Evolutionary conservation across 371 early-diverging fungal genomes (phyloP), one percentile per base, ranked within the genome.

Genomic region (Mortierella sp.): DNA sequence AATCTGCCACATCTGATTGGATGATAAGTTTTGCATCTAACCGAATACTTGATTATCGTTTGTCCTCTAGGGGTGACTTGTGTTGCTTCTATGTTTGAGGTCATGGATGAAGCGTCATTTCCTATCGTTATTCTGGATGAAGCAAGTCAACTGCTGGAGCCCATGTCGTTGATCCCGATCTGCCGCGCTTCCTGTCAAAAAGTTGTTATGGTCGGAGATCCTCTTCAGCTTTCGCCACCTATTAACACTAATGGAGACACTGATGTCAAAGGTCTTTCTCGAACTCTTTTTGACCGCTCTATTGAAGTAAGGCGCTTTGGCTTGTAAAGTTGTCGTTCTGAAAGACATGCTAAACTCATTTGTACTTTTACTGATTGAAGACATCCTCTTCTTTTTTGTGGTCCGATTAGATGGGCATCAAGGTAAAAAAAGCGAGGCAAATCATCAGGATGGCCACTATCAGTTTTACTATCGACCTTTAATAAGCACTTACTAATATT

Each of bases 121-220:
- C 93, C 95, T 0, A 88, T 97, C 42, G 92, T 97, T 13, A 90
- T 99, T 16, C 89, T 98, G 6, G 99, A 99, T 83, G 99, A 98
- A 85, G 94, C 95, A 13, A 84, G 87, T 86, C 96, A 96, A 75
- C 91, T 98, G 72, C 94, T 96, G 73, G 99, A 99, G 80, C 97
- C 98, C 0, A 89, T 97, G 88, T 93, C 95, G 0, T 87, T 98
- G 80, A 92, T 98, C 0, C 98, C 98, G 0, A 74, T 98, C 50
- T 81, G 90, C 6, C 89, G 94, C 16, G 94, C 96, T 55, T 81
- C 90, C 11, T 91, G 92, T 31, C 88, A 90, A 58, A 89, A 92
- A 24, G 81, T 96, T 9, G 90, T 99, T 14, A 89, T 98, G 72
- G 95, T 98, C 48, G 99, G 99, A 21, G 99, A 99, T 84, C 99